Evolutionary conservation across 352 stramenopile genomes (phyloP), one percentile per base, ranked within the genome.

Genomic region (Blastocystis sp.): DNA sequence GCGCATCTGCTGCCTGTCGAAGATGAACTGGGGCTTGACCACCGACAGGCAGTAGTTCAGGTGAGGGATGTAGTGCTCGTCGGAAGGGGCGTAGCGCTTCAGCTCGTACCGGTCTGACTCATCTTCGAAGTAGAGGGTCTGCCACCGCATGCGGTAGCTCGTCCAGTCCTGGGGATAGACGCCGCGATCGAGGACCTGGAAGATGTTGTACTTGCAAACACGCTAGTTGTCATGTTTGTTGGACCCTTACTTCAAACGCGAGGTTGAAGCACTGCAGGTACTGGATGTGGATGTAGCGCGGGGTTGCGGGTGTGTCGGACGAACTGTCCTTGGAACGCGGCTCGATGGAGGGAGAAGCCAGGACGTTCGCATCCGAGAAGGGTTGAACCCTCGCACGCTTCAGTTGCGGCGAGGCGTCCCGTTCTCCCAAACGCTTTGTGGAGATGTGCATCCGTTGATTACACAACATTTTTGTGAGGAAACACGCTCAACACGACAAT

Each of bases 81-180:
- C 52, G 1, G 28, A 57, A 2, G 17, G 11, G 43, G 54, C 1
- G 43, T 84, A 84, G 65, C 74, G 48, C 61, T 84, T 84, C n/a
- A 84, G 38, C 45, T 84, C 74, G 42, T 69, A 84, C 28, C 52
- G 17, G 7, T 66, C 10, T 7, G 74, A 70, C 9, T 28, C 45
- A n/a, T 62, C 57, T 21, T 66, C 74, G 24, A 84, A 84, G 61
- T 84, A 84, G 11, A 84, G 68, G 19, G 74, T 84, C 28, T 84
- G 48, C 2, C 28, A 40, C 24, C 57, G 61, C 42, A 84, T 28
- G 1, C 74, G 74, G 43, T 84, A 63, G 45, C 74, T 84, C 17
- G 74, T 84, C 74, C 74, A 84, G 1, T 84, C 57, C 48, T n/a
- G 2, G 19, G 74, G 74, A 57, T 68, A 84, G 9, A 84, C 74